A percentile compares a stretch with the other conserved stretches of the same genome.
These are phyloP conservation scores for Brettanomyces nanus DNA, from an alignment of 805 yeast genomes.

Conservation along the genomic window DNA sequence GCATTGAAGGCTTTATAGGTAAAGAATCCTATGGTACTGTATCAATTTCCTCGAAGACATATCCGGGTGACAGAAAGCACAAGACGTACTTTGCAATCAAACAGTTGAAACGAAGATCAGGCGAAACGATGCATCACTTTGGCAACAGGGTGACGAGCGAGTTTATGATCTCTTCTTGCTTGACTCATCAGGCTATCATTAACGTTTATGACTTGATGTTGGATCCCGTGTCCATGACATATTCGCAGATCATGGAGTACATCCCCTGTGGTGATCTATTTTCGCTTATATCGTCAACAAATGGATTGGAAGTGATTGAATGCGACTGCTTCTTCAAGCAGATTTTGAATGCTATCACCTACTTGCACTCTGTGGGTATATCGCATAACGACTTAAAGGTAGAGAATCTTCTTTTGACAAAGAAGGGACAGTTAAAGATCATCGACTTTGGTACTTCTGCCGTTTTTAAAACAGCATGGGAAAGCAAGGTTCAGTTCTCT, in stretches of 20 bases:
- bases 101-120: conserved; percentile 56
- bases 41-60: conserved; percentile 33
- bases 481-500: conserved; percentile 56
- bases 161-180: conserved; percentile 75
- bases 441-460: conserved; percentile 90
- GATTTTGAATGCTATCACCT: conserved; percentile 69
- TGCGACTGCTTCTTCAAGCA: conserved; percentile 90
- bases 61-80: conserved; percentile 30
- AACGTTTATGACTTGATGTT: conserved; percentile 75
- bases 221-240: conserved; percentile 58
- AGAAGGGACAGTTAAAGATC: conserved; percentile 57
- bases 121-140: conserved; percentile 50
- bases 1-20: conserved; percentile 40
- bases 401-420: conserved; percentile 69
- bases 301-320: conserved; percentile 53
- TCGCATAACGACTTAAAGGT: conserved; percentile 92
- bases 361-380: conserved; percentile 86
- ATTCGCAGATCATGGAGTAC: conserved; percentile 91
- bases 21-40: conserved; percentile 42
- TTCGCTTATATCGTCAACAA: conserved; percentile 43
- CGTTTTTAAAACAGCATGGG: conserved; percentile 89
- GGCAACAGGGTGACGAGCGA: conserved; percentile 78
- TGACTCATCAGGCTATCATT: conserved; percentile 68
- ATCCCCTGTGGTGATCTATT: conserved; percentile 83
- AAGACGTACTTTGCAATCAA: conserved; percentile 62